phyloP scores from a whole-genome alignment of 768 basidiomycete genomes.

The Psilocybe cubensis region DNA sequence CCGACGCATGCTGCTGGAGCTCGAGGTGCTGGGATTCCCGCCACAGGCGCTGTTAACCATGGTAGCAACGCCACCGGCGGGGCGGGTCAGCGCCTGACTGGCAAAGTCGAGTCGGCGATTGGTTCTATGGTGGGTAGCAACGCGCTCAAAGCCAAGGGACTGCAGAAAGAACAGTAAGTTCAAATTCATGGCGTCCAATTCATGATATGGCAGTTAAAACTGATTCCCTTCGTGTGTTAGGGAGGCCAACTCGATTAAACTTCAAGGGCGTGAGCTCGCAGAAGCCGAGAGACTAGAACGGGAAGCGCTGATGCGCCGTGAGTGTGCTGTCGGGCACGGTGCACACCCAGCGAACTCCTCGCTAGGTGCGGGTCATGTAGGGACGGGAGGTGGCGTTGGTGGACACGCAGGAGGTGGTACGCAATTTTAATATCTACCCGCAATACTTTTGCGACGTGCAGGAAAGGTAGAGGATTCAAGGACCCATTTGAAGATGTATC shows the following conservation, averaged over 20 bases:
- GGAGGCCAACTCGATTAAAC: constrained; percentile 47
- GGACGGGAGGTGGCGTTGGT: neutral
- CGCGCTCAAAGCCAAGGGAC: constrained; percentile 49
- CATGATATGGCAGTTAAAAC: neutral
- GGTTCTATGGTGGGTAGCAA: constrained; percentile 49
- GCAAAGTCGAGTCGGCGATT: constrained; percentile 52
- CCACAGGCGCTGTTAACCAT: constrained; percentile 22
- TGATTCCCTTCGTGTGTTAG: constrained; percentile 22
- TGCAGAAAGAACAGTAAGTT: constrained; percentile 51
- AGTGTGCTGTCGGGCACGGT: constrained; percentile 58
- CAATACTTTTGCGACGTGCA: neutral
- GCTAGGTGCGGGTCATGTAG: neutral
- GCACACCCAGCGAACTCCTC: constrained; percentile 8
- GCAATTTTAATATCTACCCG: neutral
- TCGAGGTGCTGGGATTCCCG: constrained; percentile 21
- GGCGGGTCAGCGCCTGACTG: constrained; percentile 39
- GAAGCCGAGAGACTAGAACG: constrained; percentile 58
- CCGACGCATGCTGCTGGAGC: constrained; percentile 8
- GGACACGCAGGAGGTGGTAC: constrained; percentile 15
- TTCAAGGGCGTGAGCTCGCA: constrained; percentile 50
- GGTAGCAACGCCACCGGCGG: constrained; percentile 22
- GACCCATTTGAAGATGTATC: too few species aligned
- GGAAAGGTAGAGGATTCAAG: neutral
- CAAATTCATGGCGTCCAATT: neutral
- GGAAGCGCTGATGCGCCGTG: constrained; percentile 50